Conservation (phyloP, 805 yeast genomes). For the fission yeast (Schizosaccharomyces pombe) region DNA sequence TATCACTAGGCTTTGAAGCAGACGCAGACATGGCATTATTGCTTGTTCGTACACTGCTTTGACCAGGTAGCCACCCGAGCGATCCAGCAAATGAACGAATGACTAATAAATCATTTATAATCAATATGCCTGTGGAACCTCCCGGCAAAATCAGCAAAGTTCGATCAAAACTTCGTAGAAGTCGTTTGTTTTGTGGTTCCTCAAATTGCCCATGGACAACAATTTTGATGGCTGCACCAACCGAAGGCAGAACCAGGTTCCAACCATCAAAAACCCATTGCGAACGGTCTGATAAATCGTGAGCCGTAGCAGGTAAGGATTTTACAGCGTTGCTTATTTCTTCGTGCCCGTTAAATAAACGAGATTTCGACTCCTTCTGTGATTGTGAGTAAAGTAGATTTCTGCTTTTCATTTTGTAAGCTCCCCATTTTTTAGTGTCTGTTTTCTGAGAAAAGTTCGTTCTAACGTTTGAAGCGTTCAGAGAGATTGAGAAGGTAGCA, state of each 20-base stretch:
- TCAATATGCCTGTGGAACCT: slow-evolving; percentile 40
- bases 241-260: slow-evolving; percentile 14
- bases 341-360: slow-evolving; percentile 47
- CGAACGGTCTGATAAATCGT: slow-evolving; percentile 39
- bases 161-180: slow-evolving; percentile 66
- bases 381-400: slow-evolving; percentile 42
- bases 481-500: slow-evolving; percentile 64
- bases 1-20: neutral
- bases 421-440: slow-evolving; percentile 13
- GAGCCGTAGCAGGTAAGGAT: slow-evolving; percentile 57
- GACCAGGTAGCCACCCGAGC: slow-evolving; percentile 27
- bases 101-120: slow-evolving; percentile 65
- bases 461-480: slow-evolving; percentile 29
- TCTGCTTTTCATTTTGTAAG: slow-evolving; percentile 48
- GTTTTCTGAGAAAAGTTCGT: slow-evolving; percentile 4
- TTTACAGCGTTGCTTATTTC: slow-evolving; percentile 37
- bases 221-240: slow-evolving; percentile 53
- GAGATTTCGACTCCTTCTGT: slow-evolving; percentile 26
- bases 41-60: neutral
- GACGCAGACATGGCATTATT: neutral
- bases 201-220: slow-evolving; percentile 58
- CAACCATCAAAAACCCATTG: slow-evolving; percentile 57
- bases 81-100: slow-evolving; percentile 36
- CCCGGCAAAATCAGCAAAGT: slow-evolving; percentile 52
- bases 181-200: slow-evolving; percentile 13